Percentiles rank a stretch among this genome's conserved stretches.
These are phyloP conservation scores for Avena atlantica DNA, from an alignment of 176 grass and related monocot species.

Conservation along the genomic window DNA sequence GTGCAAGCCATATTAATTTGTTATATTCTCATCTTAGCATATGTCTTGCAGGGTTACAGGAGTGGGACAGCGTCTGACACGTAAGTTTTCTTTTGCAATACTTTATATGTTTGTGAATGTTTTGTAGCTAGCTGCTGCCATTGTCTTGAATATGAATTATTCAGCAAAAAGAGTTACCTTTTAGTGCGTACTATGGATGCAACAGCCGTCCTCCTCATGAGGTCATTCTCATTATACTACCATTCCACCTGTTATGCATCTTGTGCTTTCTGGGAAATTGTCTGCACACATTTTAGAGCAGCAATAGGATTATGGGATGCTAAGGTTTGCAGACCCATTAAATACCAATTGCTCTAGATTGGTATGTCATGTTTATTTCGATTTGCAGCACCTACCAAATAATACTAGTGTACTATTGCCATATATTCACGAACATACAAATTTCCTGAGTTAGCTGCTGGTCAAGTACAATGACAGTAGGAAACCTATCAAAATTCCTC, in stretches of 20 bases:
- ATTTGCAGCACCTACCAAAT: conserved; percentile 7
- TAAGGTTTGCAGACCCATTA: not conserved
- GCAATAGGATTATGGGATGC: not conserved
- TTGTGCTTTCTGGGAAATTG: not conserved
- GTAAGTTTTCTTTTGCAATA: conserved; percentile 57
- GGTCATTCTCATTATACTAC: conserved; percentile 15
- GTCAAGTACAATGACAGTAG: conserved; percentile 11
- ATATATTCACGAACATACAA: conserved; percentile 4
- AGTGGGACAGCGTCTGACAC: conserved; percentile 86
- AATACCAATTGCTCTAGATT: not conserved
- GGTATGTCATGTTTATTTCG: not conserved
- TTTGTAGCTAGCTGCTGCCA: not conserved
- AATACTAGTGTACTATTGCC: not conserved
- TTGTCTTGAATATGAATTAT: conserved; percentile 9
- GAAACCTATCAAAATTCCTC: not conserved
- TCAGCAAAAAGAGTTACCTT: conserved; percentile 9
- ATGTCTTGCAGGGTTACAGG: conserved; percentile 84
- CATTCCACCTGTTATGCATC: conserved; percentile 18
- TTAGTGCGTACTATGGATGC: not conserved
- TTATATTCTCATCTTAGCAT: conserved; percentile 43
- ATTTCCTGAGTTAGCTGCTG: conserved; percentile 23
- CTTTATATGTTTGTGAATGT: conserved; percentile 23
- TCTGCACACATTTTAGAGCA: not conserved
- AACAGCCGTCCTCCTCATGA: not conserved
- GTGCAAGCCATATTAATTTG: not conserved